Percentiles rank a stretch among this genome's conserved stretches.
phyloP scores from a whole-genome alignment of 1,284 basidiomycete species.

The Tilletia setariae region DNA sequence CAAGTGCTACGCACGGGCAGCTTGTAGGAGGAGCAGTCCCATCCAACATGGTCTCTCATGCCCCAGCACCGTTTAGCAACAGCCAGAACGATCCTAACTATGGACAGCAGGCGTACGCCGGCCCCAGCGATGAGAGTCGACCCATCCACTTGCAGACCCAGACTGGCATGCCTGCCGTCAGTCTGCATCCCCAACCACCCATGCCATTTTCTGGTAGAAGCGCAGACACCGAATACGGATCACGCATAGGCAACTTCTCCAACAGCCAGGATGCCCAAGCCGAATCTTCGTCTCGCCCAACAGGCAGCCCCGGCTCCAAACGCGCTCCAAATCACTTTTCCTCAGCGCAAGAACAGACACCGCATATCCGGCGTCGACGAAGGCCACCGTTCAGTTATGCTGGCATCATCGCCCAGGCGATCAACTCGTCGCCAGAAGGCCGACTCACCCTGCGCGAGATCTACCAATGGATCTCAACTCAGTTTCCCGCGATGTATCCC shows the following conservation, averaged over 20 bases:
- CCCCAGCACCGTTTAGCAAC: no score
- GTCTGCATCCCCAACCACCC: not conserved
- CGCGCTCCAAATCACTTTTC: not conserved
- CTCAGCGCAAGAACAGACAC: constrained; percentile 32
- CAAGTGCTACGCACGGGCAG: no score
- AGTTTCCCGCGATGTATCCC: constrained; percentile 36
- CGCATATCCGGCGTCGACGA: constrained; percentile 36
- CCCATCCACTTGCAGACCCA: not conserved
- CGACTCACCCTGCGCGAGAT: constrained; percentile 47
- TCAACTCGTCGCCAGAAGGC: constrained; percentile 37
- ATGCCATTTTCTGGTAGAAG: not conserved
- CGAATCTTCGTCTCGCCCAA: not conserved
- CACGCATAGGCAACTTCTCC: no score
- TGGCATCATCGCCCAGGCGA: constrained; percentile 48
- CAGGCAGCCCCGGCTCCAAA: not conserved
- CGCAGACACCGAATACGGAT: no score
- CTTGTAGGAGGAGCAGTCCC: no score
- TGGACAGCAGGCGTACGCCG: no score
- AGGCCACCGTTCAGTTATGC: constrained; percentile 45
- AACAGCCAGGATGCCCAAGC: not conserved
- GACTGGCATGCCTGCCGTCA: constrained; percentile 4
- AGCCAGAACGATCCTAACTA: no score
- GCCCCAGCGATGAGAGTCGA: not conserved
- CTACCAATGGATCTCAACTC: constrained; percentile 45
- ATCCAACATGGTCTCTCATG: no score